phyloP scores from a whole-genome alignment of 176 grass and related monocot species.

The Saccharum officinarum region DNA sequence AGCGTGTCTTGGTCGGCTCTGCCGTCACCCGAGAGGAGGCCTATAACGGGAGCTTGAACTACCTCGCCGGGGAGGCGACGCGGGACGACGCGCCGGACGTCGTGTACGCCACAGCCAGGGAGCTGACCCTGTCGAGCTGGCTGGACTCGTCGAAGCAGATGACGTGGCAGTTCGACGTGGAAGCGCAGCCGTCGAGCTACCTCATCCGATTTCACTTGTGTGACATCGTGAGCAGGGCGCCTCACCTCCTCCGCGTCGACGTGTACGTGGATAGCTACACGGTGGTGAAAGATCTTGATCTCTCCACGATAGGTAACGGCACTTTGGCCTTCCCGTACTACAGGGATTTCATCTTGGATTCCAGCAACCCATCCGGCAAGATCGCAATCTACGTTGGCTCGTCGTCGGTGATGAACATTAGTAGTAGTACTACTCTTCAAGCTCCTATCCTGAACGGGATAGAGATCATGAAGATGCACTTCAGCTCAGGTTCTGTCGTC shows the following conservation, averaged over 20 bases:
- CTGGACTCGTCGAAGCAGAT: slow-evolving; percentile 13
- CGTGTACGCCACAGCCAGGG: slow-evolving; percentile 65
- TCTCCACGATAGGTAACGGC: slow-evolving; percentile 21
- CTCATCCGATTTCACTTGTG: slow-evolving; percentile 76
- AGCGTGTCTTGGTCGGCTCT: not conserved
- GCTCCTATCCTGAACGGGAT: slow-evolving; percentile 69
- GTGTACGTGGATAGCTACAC: slow-evolving; percentile 24
- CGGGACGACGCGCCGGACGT: slow-evolving; percentile 44
- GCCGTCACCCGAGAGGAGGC: not conserved
- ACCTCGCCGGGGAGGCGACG: slow-evolving; percentile 38
- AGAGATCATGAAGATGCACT: slow-evolving; percentile 71
- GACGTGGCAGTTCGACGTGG: slow-evolving; percentile 64
- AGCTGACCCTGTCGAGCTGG: slow-evolving; percentile 1
- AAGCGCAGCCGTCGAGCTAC: slow-evolving; percentile 24
- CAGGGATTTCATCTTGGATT: slow-evolving; percentile 42
- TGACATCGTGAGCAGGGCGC: slow-evolving; percentile 48
- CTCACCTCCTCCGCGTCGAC: slow-evolving; percentile 40
- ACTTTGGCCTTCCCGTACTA: slow-evolving; percentile 47
- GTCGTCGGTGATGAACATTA: not conserved
- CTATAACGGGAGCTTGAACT: slow-evolving; percentile 11
- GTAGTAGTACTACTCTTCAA: not conserved
- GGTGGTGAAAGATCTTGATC: slow-evolving; percentile 23
- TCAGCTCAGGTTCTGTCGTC: slow-evolving; percentile 33
- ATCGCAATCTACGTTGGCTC: slow-evolving; percentile 46
- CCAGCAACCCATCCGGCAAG: slow-evolving; percentile 8